Base-by-base conservation (phyloP, 2,329 filamentous ascomycete genomes). In the Colletotrichum euphorbiae region DNA sequence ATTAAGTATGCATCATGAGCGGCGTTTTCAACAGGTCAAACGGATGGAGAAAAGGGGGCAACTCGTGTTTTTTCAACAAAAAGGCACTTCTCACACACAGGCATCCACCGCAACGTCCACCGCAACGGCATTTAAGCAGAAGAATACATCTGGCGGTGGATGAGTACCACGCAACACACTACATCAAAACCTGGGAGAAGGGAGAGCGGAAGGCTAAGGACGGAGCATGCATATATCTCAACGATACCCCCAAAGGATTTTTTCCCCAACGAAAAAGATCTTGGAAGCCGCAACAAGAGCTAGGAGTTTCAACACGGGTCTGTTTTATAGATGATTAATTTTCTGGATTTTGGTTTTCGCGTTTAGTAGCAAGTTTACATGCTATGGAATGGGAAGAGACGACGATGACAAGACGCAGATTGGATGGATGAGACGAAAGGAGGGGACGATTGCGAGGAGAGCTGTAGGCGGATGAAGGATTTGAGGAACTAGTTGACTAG, bases 201-300 rank as follows among this genome's bases (percentile, higher is more conserved):
- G 70, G 67, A 67, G 71, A 69, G 50, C 36, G 59, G 64, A 65
- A 42, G 61, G 57, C 62, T 57, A 50, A 51, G 56, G 63, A 62
- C 56, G 55, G 71, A 70, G 68, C 70, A 69, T 75, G 73, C 73
- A 74, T 71, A 78, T 74, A 80, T 80, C 78, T 80, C 78, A 80
- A 80, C 78, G 78, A 80, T 80, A 80, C 78, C 78, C 78, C 76
- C 71, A 73, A 70, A 56, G 64, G 68, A 70, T 15, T 59, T 65
- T 69, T 69, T 60, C 31, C 62, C 61, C 61, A 42, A 65, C 63
- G 54, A 55, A 55, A 52, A 68, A 52, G 57, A 40, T 54, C 48
- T 42, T 54, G 55, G 66, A 60, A 55, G 62, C 63, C 31, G 40
- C 48, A 48, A 58, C 57, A 65, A 60, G 48, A 62, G 45, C 56